Evolutionary conservation across 1,284 basidiomycete species (phyloP).

Genomic region (Heterobasidion irregulare): DNA sequence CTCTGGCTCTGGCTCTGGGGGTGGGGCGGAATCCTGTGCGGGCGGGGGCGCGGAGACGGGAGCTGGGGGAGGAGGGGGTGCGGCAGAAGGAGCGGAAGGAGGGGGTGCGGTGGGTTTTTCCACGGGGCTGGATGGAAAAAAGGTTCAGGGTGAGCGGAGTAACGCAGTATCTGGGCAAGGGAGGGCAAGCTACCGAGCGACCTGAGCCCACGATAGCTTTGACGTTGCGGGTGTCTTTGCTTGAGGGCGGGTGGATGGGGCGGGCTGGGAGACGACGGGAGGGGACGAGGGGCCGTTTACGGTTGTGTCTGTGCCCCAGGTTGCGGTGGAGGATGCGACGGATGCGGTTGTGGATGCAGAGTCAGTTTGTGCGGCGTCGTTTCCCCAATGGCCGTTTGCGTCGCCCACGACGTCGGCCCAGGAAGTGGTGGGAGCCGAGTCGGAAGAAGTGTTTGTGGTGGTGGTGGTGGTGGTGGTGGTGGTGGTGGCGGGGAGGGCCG

Average conservation of each 20-base stretch:
- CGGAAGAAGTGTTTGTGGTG: conserved; percentile 13
- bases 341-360: conserved; percentile 7
- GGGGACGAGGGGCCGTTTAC: conserved; percentile 24
- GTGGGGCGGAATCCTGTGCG: conserved; percentile 9
- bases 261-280: conserved; percentile 17
- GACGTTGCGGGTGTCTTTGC: conserved; percentile 58
- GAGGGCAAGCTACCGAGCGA: conserved; percentile 49
- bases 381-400: not conserved
- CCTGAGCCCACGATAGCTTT: conserved; percentile 75
- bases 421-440: not conserved
- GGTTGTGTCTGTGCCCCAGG: conserved; percentile 31
- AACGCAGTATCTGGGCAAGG: not conserved
- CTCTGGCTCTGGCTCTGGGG: conserved; percentile 18
- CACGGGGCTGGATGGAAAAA: conserved; percentile 31
- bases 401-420: not conserved
- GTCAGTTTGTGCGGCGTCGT: conserved; percentile 4
- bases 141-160: not conserved
- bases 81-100: conserved; percentile 19
- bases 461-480: too few relatives aligned
- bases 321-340: conserved; percentile 18
- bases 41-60: conserved; percentile 16
- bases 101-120: conserved; percentile 42
- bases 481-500: conserved; percentile 8
- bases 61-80: conserved; percentile 20
- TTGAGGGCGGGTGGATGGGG: conserved; percentile 14